A percentile compares a stretch with the other conserved stretches of the same genome.
Evolutionary conservation across 805 yeast species (phyloP).

Genomic region (Naumovozyma castellii): DNA sequence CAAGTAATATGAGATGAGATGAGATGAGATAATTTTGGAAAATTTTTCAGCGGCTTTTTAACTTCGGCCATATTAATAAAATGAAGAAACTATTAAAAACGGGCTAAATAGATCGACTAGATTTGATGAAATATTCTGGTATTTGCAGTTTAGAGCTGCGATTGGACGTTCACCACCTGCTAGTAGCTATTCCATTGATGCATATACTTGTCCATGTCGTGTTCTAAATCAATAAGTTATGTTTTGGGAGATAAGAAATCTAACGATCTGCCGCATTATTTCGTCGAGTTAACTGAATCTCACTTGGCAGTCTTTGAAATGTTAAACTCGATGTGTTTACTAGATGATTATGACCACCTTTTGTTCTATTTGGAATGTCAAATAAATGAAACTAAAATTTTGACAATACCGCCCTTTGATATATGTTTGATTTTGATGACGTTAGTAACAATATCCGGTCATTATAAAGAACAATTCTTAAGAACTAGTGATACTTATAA

Average conservation of each 20-base stretch:
- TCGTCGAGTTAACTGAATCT: slow-evolving; percentile 19
- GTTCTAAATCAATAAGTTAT: neutral
- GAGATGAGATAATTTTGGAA: slow-evolving; percentile 2
- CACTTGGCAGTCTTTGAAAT: slow-evolving; percentile 19
- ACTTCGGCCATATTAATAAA: too few relatives aligned
- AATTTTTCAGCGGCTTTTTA: neutral
- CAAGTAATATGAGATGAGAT: neutral
- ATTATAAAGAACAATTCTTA: slow-evolving; percentile 19
- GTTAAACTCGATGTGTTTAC: slow-evolving; percentile 22
- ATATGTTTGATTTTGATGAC: slow-evolving; percentile 31
- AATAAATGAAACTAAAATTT: slow-evolving; percentile 2
- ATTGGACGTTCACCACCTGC: too few relatives aligned
- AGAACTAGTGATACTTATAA: slow-evolving; percentile 22
- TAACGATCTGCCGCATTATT: slow-evolving; percentile 15
- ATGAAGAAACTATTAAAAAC: neutral
- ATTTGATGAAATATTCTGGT: too few relatives aligned
- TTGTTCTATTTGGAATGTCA: slow-evolving; percentile 29
- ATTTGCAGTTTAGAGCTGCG: too few relatives aligned
- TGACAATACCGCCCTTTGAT: slow-evolving; percentile 29
- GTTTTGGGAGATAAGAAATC: neutral
- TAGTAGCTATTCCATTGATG: neutral
- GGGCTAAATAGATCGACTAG: too few relatives aligned
- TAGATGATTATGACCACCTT: slow-evolving; percentile 32
- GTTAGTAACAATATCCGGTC: slow-evolving; percentile 28
- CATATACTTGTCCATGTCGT: neutral